phyloP scores from a whole-genome alignment of 1,139 yeast species.

The Yamadazyma dendronema region DNA sequence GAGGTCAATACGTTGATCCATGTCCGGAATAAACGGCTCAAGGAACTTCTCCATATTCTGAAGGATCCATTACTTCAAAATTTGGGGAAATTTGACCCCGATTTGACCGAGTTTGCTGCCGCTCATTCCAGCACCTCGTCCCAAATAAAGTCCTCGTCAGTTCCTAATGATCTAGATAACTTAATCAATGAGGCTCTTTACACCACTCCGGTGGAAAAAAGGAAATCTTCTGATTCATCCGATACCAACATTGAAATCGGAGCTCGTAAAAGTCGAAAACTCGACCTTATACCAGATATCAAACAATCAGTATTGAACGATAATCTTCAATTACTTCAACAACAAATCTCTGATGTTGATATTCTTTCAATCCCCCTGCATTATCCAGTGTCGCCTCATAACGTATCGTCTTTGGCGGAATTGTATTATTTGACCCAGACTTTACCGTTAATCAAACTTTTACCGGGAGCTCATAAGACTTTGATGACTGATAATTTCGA shows the following conservation, averaged over 20 bases:
- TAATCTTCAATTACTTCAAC: conserved; percentile 22
- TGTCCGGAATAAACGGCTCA: conserved; percentile 10
- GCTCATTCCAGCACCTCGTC: conserved; percentile 7
- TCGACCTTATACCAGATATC: conserved; percentile 12
- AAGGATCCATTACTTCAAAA: conserved; percentile 16
- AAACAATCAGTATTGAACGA: conserved; percentile 19
- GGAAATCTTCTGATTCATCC: conserved; percentile 3
- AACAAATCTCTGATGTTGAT: conserved; percentile 33
- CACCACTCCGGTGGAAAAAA: conserved; percentile 6
- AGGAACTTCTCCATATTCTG: conserved; percentile 14
- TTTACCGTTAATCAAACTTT: conserved; percentile 72
- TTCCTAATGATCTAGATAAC: conserved; percentile 3
- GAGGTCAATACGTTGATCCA: conserved; percentile 5
- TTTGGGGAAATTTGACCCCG: conserved; percentile 10
- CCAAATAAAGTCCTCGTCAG: neutral
- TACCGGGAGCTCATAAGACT: conserved; percentile 85
- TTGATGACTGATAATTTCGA: conserved; percentile 83
- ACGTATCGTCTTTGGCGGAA: conserved; percentile 73
- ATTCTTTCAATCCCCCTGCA: conserved; percentile 43
- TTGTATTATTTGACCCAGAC: conserved; percentile 85
- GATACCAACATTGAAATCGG: too few species aligned
- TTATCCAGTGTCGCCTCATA: conserved; percentile 42
- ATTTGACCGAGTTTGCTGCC: conserved; percentile 9
- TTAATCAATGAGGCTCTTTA: conserved; percentile 8
- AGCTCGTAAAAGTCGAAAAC: conserved; percentile 5